A percentile compares a stretch with the other conserved stretches of the same genome.
phyloP scores from a whole-genome alignment of 192 early-diverging fungal genomes.

The Powellomyces hirtus region DNA sequence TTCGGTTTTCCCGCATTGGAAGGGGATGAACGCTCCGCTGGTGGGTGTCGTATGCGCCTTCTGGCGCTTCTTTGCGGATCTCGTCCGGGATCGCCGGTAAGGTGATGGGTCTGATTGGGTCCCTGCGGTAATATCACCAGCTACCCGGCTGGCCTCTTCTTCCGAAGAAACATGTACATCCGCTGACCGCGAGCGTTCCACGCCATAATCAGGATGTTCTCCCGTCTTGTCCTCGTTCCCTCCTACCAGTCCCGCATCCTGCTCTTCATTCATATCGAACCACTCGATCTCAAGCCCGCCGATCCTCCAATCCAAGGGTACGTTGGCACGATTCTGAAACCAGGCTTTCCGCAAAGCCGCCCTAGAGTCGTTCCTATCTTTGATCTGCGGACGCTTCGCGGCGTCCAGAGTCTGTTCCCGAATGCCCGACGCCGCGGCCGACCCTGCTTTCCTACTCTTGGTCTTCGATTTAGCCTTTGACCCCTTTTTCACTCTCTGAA shows the following conservation, averaged over 20 bases:
- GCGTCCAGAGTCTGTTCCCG: neutral
- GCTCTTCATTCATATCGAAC: conserved; percentile 10
- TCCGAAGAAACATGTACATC: neutral
- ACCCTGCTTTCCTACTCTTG: neutral
- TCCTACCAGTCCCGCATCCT: neutral
- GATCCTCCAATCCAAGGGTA: conserved; percentile 17
- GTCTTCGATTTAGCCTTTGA: neutral
- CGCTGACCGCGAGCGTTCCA: neutral
- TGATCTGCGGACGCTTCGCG: neutral
- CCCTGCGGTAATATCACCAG: neutral
- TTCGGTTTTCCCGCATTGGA: conserved; percentile 29
- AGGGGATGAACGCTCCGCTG: conserved; percentile 38
- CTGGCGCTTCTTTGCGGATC: conserved; percentile 2
- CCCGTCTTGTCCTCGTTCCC: neutral
- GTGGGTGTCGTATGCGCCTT: conserved; percentile 24
- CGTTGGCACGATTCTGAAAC: neutral
- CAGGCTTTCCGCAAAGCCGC: neutral
- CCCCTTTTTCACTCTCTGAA: neutral
- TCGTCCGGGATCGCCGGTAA: neutral
- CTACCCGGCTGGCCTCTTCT: neutral
- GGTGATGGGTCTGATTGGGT: neutral
- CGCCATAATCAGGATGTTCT: neutral
- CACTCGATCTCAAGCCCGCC: conserved; percentile 27
- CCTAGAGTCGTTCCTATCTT: neutral
- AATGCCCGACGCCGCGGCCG: neutral